Evolutionary conservation across 1,284 basidiomycete species (phyloP), one percentile per base, ranked within the genome.

Genomic region (Lentinula novae-zelandiae): DNA sequence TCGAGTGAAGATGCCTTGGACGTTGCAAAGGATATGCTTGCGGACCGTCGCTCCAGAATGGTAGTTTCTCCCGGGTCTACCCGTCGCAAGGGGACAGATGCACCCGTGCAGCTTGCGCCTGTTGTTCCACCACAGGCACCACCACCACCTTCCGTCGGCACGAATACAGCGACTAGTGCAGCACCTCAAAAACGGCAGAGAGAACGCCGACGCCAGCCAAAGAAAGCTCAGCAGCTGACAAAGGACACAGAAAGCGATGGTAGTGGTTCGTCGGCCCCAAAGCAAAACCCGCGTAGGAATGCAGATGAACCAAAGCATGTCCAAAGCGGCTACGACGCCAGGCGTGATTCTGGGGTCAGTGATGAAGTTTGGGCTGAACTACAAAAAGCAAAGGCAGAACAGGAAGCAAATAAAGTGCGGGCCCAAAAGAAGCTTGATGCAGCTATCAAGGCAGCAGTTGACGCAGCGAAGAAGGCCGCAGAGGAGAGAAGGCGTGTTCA

Each of bases 341-440:
- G 57, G 10, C 76, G 81, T 27, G 82, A 84, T 65, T 42, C 70
- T 8, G 82, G 77, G 0, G 79, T 84, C 7, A 66, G 75, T 0
- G 79, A 84, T 63, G 65, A 62, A 0, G 64, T 74, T 9, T 84
- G 82, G 83, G 38, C 64, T 9, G 72, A 78, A 62, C 68, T 83
- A 0, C 76, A 79, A 20, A 46, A 20, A 46, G 44, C 44, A 6
- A 46, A 20, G 44, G 8, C 63, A 67, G 58, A 3, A 20, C 44
- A 46, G 44, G 15, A 46, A 10, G 44, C 17, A 20, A 20, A 46
- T 9, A 22, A 22, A 20, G 44, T n/a, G 44, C 44, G 44, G 17
- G 44, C n/a, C 5, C n/a, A 46, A 20, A 46, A 22, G 44, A 20
- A 46, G 20, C 17, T 46, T 2, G 44, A 46, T 10, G 44, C 44